These are phyloP conservation scores for Heracleum sosnowskyi DNA, from an alignment of 129 eudicot genomes.

Conservation along the genomic window DNA sequence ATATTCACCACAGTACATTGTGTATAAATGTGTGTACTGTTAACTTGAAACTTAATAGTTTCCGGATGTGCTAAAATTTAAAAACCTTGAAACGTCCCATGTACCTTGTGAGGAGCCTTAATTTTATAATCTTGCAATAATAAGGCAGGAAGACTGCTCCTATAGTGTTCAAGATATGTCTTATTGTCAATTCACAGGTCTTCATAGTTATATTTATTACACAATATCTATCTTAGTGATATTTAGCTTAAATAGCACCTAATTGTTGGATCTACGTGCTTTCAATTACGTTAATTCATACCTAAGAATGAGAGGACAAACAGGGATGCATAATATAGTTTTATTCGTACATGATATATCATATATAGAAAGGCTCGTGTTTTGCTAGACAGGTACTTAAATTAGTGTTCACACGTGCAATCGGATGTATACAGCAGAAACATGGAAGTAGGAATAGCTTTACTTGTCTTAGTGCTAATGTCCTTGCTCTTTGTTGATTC, in stretches of 20 bases:
- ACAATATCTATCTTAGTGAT: background rate
- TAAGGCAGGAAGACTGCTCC: background rate
- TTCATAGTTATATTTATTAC: background rate
- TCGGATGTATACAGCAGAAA: background rate
- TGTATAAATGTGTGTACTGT: background rate
- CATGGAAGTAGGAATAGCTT: background rate
- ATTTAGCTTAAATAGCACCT: background rate
- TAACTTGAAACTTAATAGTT: background rate
- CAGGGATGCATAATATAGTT: background rate
- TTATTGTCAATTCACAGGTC: background rate
- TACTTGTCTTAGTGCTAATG: background rate
- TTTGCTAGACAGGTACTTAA: background rate
- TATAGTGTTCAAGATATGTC: background rate
- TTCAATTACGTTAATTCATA: background rate
- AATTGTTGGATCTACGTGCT: background rate
- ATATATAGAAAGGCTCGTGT: background rate
- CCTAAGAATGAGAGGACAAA: background rate
- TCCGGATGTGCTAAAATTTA: background rate
- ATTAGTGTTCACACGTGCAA: background rate
- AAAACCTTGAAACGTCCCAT: background rate
- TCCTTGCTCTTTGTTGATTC: background rate
- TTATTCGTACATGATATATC: background rate
- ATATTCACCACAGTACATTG: background rate
- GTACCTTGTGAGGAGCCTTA: background rate
- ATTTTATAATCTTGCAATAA: background rate